Conservation (phyloP, 2,329 filamentous ascomycete genomes). For the Leptographium procerum region DNA sequence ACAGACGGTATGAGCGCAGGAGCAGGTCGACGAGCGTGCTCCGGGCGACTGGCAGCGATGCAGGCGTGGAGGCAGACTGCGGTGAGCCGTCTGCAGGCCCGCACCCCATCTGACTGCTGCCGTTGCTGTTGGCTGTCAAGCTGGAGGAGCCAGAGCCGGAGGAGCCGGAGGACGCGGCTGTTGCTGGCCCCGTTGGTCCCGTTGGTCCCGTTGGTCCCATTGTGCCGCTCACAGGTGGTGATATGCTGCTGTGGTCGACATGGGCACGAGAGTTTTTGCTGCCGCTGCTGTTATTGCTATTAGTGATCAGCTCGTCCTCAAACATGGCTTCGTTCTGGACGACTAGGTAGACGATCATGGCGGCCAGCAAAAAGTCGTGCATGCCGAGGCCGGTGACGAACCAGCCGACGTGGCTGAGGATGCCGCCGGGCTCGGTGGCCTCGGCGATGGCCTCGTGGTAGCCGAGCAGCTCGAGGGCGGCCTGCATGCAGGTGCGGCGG, state of each 20-base stretch:
- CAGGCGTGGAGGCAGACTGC: neutral
- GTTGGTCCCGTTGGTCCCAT: no score
- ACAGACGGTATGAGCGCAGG: slow-evolving; percentile 30
- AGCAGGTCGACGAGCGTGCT: slow-evolving; percentile 28
- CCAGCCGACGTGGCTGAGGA: slow-evolving; percentile 41
- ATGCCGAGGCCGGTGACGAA: slow-evolving; percentile 45
- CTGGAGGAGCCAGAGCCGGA: neutral
- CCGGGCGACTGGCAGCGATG: slow-evolving; percentile 9
- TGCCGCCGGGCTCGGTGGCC: slow-evolving; percentile 39
- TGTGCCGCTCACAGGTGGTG: no score
- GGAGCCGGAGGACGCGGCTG: slow-evolving; percentile 9
- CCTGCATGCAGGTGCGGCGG: slow-evolving; percentile 36
- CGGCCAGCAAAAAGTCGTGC: slow-evolving; percentile 51
- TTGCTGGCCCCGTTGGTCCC: neutral
- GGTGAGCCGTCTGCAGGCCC: neutral
- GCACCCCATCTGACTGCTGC: neutral
- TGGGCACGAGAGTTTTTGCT: no score
- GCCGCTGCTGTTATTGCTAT: no score
- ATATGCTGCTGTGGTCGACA: neutral
- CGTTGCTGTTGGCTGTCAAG: neutral
- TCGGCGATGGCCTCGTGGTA: slow-evolving; percentile 37
- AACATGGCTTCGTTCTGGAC: slow-evolving; percentile 27
- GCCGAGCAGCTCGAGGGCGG: slow-evolving; percentile 34
- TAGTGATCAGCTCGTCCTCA: slow-evolving; percentile 9
- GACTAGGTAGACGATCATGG: slow-evolving; percentile 47